phyloP scores from a whole-genome alignment of 768 basidiomycete genomes.

The Multifurca ochricompacta region DNA sequence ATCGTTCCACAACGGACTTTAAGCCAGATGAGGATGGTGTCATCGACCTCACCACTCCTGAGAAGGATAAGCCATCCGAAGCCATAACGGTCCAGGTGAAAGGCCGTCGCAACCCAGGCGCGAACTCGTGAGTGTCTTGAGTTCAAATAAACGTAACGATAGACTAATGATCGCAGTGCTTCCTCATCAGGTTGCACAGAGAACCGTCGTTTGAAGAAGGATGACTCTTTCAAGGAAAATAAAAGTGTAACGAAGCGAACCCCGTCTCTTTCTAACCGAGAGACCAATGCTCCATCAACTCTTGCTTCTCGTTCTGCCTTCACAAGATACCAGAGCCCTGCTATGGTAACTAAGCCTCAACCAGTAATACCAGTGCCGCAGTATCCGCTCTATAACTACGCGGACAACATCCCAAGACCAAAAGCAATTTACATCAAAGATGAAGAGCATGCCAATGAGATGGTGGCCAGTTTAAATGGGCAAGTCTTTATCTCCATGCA shows the following conservation, averaged over 20 bases:
- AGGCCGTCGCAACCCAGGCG: background rate
- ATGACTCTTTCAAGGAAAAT: conserved; percentile 4
- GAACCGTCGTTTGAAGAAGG: background rate
- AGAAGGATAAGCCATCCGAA: background rate
- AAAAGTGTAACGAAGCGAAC: background rate
- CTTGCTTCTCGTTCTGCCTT: background rate
- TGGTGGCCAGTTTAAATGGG: conserved; percentile 33
- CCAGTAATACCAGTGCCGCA: background rate
- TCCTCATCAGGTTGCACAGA: background rate
- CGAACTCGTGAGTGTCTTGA: background rate
- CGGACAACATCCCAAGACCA: conserved; percentile 29
- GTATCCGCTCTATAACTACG: conserved; percentile 33
- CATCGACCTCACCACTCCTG: conserved; percentile 18
- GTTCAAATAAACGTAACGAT: background rate
- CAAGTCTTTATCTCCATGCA: conserved; percentile 20
- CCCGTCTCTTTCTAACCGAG: background rate
- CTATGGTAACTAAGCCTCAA: background rate
- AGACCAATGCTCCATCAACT: background rate
- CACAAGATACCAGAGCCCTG: background rate
- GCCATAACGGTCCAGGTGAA: background rate
- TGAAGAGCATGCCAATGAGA: conserved; percentile 37
- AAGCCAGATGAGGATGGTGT: conserved; percentile 8
- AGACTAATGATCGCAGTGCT: background rate
- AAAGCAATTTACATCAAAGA: conserved; percentile 33
- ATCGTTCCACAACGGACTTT: background rate